phyloP scores from a whole-genome alignment of 2,329 filamentous ascomycete species.

The Pseudogymnoascus sp. region DNA sequence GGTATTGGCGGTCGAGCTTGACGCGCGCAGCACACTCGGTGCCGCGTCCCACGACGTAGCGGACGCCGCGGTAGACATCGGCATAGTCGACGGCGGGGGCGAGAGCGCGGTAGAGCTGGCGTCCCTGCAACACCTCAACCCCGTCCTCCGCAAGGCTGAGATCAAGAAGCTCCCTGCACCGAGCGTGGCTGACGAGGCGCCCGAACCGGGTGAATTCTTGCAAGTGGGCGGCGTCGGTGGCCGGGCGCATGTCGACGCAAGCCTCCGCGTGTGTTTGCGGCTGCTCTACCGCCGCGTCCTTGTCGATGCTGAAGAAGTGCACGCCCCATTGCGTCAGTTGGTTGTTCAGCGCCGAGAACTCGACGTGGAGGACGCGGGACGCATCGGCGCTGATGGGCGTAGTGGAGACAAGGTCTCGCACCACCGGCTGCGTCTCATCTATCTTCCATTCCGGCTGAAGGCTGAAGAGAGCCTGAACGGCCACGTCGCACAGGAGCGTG shows the following conservation, averaged over 20 bases:
- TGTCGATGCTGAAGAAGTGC: no score
- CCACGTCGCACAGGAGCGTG: constrained; percentile 15
- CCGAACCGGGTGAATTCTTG: background rate
- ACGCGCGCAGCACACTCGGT: constrained; percentile 22
- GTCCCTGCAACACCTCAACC: constrained; percentile 23
- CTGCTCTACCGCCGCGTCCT: no score
- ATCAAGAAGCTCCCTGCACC: constrained; percentile 26
- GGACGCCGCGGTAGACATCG: constrained; percentile 27
- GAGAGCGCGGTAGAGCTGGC: constrained; percentile 34
- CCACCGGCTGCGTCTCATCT: background rate
- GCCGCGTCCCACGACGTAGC: constrained; percentile 19
- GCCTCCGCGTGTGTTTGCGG: no score
- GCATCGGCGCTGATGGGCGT: no score
- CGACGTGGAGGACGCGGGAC: no score
- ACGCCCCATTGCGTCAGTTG: no score
- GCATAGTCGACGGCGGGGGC: constrained; percentile 30
- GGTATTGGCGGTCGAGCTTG: constrained; percentile 16
- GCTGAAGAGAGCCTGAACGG: constrained; percentile 12
- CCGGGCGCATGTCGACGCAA: no score
- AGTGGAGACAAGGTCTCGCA: background rate
- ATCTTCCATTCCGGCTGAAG: constrained; percentile 7
- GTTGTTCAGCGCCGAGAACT: no score
- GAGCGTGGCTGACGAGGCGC: constrained; percentile 18
- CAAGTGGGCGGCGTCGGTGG: no score
- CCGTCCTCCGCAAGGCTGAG: constrained; percentile 24